Base-by-base conservation (phyloP, 106 monocot species). In the Acanthochlamys bracteata region DNA sequence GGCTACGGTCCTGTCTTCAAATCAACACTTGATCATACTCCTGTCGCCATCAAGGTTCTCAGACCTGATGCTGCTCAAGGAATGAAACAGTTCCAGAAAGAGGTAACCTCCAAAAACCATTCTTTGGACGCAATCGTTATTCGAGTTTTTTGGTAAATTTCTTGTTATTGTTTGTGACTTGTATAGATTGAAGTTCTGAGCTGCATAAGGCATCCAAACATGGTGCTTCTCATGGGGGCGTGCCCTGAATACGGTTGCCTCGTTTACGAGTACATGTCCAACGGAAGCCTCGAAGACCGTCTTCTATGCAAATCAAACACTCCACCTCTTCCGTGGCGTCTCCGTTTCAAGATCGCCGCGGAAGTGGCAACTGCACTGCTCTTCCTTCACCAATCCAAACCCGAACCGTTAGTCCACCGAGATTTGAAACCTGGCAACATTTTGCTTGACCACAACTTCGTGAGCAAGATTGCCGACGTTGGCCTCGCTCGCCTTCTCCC, bases 1-100 rank as follows among this genome's bases (percentile, higher is more conserved):
- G 92, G 88, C 1, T 93, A 93, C 53, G 92, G 92, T 1, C 92
- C 92, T 15, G 92, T 93, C 23, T 93, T 69, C 49, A 84, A 73
- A 58, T 71, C 80, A 12, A 72, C 69, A 22, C 72, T 93, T 41
- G 88, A 93, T 73, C 79, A 88, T 41, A 82, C 80, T 19, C 57
- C 53, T 16, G 92, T 88, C 45, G 92, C 92, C 7, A 72, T 93
- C 45, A 93, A 93, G 71, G 61, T 88, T 60, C 82, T 88, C 2
- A 66, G 82, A 16, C 68, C 82, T 3, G 92, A 93, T 75, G 80
- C 82, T 10, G 66, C 73, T 24, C 82, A 88, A 75, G 88, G 92
- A 62, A 70, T 77, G 24, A 75, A 77, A 11, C 92, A 93, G 41
- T 93, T 93, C 57, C 82, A 85, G 21, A 76, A 82, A 42, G 92